Percentiles rank a stretch among this genome's conserved stretches.
phyloP scores from a whole-genome alignment of 1,139 yeast genomes.

The Candida gigantensis region DNA sequence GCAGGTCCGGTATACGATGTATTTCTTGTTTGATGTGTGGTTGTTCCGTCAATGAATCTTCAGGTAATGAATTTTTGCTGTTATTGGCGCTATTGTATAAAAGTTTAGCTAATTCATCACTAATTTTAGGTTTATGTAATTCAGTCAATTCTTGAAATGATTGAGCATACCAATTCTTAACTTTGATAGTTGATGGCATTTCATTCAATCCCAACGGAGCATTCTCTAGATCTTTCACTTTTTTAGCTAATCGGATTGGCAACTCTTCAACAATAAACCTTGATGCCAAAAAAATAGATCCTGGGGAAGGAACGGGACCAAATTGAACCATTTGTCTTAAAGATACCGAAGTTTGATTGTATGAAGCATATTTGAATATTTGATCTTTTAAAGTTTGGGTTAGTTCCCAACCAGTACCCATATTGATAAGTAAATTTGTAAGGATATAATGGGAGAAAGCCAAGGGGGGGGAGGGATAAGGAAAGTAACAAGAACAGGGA shows the following conservation, averaged over 20 bases:
- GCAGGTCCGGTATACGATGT: conserved; percentile 12
- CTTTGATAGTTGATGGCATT: conserved; percentile 75
- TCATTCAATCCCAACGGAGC: conserved; percentile 74
- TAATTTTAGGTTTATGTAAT: conserved; percentile 50
- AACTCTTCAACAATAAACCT: conserved; percentile 85
- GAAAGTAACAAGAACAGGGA: no score
- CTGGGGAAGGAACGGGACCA: conserved; percentile 77
- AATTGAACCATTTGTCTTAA: conserved; percentile 91
- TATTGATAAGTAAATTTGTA: conserved; percentile 12
- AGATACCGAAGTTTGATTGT: conserved; percentile 83
- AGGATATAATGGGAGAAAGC: background rate
- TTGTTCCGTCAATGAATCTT: conserved; percentile 6
- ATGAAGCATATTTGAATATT: conserved; percentile 60
- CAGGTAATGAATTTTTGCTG: conserved; percentile 4
- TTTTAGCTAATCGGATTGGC: conserved; percentile 82
- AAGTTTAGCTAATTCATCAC: conserved; percentile 37
- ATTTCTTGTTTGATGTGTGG: conserved; percentile 12
- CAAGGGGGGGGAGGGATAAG: background rate
- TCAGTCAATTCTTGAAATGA: conserved; percentile 79
- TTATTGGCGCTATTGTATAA: conserved; percentile 28
- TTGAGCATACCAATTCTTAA: conserved; percentile 89
- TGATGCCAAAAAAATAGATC: conserved; percentile 78
- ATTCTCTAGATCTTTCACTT: conserved; percentile 80
- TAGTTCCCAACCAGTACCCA: conserved; percentile 51
- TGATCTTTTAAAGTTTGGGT: conserved; percentile 40